Percentiles rank a stretch among this genome's conserved stretches.
phyloP scores from a whole-genome alignment of 208 protist species.

The Leptomonas seymouri region DNA sequence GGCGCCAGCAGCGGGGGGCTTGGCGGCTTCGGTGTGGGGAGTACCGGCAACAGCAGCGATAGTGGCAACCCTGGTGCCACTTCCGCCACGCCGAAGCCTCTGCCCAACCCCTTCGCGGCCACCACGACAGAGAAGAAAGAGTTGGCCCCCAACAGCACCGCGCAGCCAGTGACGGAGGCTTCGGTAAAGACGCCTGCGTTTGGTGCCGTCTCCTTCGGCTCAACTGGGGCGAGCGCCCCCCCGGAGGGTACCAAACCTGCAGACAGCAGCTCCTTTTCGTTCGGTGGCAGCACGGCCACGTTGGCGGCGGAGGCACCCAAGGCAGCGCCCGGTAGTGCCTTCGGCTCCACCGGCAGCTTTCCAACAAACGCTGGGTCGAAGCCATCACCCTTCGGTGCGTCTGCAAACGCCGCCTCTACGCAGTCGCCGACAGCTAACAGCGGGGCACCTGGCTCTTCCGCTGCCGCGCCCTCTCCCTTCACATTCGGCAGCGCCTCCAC shows the following conservation, averaged over 20 bases:
- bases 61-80: too few species aligned
- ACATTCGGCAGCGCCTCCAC: background rate
- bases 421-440: background rate
- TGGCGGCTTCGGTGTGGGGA: background rate
- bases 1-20: background rate
- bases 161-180: background rate
- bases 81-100: background rate
- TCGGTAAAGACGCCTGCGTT: background rate
- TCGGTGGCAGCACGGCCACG: background rate
- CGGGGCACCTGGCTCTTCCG: background rate
- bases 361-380: background rate
- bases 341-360: background rate
- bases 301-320: background rate
- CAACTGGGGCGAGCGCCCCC: background rate
- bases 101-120: background rate
- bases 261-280: too few species aligned
- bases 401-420: background rate
- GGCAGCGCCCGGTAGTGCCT: background rate
- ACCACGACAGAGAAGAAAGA: background rate
- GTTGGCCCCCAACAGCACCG: background rate
- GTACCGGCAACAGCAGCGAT: background rate
- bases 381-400: background rate
- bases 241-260: background rate
- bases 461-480: background rate
- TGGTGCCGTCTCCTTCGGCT: constrained; percentile 3